phyloP scores from a whole-genome alignment of 2,329 filamentous ascomycete genomes.

The Intubia oerlemansii region DNA sequence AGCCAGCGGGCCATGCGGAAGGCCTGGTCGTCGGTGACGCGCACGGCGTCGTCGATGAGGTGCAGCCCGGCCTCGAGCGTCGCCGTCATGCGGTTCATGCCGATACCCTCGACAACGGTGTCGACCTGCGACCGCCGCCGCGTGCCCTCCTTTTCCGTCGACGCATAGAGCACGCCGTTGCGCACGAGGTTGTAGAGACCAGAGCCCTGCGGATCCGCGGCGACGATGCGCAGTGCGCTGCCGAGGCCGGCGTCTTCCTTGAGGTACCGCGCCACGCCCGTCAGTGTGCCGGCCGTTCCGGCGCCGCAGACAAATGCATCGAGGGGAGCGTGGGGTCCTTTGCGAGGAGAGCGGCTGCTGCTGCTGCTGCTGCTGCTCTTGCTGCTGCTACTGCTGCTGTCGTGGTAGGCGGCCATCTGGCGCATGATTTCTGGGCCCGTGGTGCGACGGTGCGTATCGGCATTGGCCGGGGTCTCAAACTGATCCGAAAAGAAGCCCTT shows the following conservation, averaged over 20 bases:
- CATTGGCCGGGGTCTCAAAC: constrained; percentile 84
- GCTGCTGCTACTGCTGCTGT: background rate
- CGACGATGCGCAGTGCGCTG: constrained; percentile 43
- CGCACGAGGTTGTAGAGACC: constrained; percentile 82
- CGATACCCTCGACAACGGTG: constrained; percentile 87
- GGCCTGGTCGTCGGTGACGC: constrained; percentile 75
- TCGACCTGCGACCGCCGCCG: constrained; percentile 80
- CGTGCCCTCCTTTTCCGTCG: constrained; percentile 78
- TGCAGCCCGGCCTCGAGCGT: constrained; percentile 82
- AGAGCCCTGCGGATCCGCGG: constrained; percentile 87
- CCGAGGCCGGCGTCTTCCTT: constrained; percentile 43
- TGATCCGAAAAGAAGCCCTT: constrained; percentile 88
- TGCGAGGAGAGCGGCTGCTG: no score
- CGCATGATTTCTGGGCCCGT: constrained; percentile 80
- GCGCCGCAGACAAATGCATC: constrained; percentile 87
- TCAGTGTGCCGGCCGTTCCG: constrained; percentile 83
- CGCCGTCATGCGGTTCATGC: constrained; percentile 80
- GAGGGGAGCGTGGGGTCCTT: constrained; percentile 16
- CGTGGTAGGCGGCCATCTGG: constrained; percentile 34
- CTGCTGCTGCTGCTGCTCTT: background rate
- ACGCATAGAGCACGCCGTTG: constrained; percentile 88
- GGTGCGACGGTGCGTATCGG: constrained; percentile 55
- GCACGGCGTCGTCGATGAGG: constrained; percentile 74
- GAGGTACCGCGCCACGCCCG: constrained; percentile 64
- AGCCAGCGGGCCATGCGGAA: constrained; percentile 89